Evolutionary conservation across 768 basidiomycete species (phyloP).

Genomic region (Chalciporus piperatus): DNA sequence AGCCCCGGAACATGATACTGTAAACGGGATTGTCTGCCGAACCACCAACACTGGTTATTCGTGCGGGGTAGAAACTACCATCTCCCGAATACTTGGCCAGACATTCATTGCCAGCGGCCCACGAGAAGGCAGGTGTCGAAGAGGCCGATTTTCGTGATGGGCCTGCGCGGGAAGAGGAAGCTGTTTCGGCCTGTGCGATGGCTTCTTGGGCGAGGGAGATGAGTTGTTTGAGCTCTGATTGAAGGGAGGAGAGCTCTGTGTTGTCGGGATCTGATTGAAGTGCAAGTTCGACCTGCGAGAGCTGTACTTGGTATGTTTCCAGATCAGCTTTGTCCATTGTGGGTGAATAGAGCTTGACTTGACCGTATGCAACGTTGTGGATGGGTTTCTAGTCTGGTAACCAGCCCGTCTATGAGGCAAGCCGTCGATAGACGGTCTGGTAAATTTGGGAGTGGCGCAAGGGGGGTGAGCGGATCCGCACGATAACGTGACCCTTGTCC

Average conservation of each 20-base stretch:
- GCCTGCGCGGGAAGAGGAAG: slow-evolving; percentile 59
- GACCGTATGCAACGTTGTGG: background rate
- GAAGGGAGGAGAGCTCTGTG: slow-evolving; percentile 66
- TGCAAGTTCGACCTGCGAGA: slow-evolving; percentile 83
- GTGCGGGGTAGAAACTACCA: slow-evolving; percentile 84
- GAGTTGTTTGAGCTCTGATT: slow-evolving; percentile 77
- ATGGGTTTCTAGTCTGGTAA: too few species aligned
- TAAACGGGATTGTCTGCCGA: slow-evolving; percentile 80
- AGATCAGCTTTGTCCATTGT: slow-evolving; percentile 64
- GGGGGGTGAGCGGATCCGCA: too few species aligned
- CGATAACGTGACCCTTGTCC: too few species aligned
- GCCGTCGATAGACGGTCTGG: too few species aligned
- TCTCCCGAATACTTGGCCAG: slow-evolving; percentile 84
- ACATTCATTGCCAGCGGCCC: slow-evolving; percentile 82
- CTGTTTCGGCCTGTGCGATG: slow-evolving; percentile 62
- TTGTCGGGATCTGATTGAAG: slow-evolving; percentile 75
- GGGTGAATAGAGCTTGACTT: background rate
- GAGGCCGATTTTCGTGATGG: slow-evolving; percentile 52
- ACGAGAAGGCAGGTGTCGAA: slow-evolving; percentile 51
- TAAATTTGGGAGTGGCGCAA: too few species aligned
- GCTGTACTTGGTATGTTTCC: slow-evolving; percentile 87
- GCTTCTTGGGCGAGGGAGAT: slow-evolving; percentile 76
- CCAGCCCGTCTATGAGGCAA: too few species aligned
- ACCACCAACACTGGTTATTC: slow-evolving; percentile 82
- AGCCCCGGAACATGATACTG: slow-evolving; percentile 88